Base-by-base conservation (phyloP, 768 basidiomycete genomes). In the Phanerochaete carnosa region DNA sequence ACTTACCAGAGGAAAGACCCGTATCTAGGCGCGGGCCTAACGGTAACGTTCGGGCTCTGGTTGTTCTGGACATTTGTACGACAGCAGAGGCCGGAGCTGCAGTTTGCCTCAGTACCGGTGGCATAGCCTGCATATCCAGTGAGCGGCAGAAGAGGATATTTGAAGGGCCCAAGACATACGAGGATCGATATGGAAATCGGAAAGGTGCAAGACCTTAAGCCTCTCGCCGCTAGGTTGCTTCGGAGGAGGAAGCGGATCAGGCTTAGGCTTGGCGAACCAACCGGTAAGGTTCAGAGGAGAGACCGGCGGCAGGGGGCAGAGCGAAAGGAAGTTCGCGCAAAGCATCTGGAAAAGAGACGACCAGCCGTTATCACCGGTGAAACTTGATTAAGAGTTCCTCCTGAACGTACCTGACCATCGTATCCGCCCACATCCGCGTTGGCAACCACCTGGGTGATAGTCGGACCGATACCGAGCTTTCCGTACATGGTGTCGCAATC, bases 231-330 rank as follows among this genome's bases (percentile, higher is more conserved):
- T 88, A 16, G 81, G 79, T 68, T 78, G 77, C 69, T 79, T 87
- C 0, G 78, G 77, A 9, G 76, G 62, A n/a, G 87, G 88, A 13
- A 86, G 78, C 3, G 85, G 85, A 29, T 80, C 79, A 0, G 90
- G 90, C 69, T 92, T 92, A 2, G 89, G 87, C 70, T 89, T 92
- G 29, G 81, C 76, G 72, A 92, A 92, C 86, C 89, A 92, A 13
- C 74, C 74, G 0, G 82, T 85, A 33, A 86, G 67, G 67, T 92
- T 80, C 64, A 92, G 76, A 3, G 86, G 78, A 7, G 83, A 72
- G 1, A 88, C 81, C 0, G 81, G 76, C 9, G 87, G 84, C 22
- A 79, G 73, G 4, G 86, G 74, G 66, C 89, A 90, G 59, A 82
- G 64, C 19, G 70, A 59, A 15, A 87, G 70, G 70, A 89, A 87